A percentile compares a stretch with the other conserved stretches of the same genome.
These are phyloP conservation scores for Gypsophila paniculata DNA, from an alignment of 179 eudicot species.

Conservation along the genomic window DNA sequence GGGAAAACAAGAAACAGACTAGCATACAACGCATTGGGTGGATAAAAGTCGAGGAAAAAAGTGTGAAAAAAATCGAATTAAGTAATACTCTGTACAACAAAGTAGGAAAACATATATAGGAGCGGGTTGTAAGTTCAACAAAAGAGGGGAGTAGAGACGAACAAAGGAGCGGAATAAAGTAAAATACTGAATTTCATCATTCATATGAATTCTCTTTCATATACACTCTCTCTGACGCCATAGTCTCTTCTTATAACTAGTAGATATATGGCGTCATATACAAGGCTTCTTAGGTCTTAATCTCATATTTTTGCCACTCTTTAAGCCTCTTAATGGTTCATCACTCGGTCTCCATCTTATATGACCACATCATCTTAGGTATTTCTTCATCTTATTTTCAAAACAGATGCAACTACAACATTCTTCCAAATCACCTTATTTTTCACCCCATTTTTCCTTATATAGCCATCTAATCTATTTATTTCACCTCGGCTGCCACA, in stretches of 20 bases:
- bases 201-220: too few relatives aligned
- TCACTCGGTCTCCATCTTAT: neutral
- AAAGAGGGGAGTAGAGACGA: too few relatives aligned
- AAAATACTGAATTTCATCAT: too few relatives aligned
- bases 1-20: neutral
- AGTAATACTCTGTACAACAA: neutral
- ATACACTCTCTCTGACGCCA: neutral
- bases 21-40: neutral
- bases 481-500: neutral
- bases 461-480: neutral
- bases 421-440: neutral
- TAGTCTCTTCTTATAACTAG: too few relatives aligned
- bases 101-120: neutral
- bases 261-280: too few relatives aligned
- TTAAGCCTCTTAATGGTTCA: neutral
- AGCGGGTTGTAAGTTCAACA: too few relatives aligned
- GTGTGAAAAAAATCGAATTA: neutral
- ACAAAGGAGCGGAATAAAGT: too few relatives aligned
- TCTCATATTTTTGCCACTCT: neutral
- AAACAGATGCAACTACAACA: neutral
- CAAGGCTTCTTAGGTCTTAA: neutral
- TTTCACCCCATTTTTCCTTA: neutral
- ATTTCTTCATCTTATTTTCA: neutral
- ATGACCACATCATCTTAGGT: neutral
- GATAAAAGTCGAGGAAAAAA: neutral